Evolutionary conservation across 1,284 basidiomycete genomes (phyloP).

Genomic region (Mycocalia duriaeana): DNA sequence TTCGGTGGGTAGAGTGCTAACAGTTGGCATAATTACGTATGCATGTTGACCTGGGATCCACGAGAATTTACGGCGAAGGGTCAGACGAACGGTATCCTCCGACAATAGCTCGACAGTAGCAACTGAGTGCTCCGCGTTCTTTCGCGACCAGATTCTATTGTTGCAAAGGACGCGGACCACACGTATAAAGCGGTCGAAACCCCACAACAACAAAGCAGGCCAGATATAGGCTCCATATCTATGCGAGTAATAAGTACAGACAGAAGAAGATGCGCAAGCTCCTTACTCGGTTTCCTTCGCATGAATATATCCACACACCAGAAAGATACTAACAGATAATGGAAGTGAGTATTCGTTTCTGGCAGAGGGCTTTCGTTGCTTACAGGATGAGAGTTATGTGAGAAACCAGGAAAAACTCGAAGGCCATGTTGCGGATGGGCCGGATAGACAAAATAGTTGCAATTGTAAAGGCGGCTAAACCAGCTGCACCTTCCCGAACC

Average conservation of each 20-base stretch:
- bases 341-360: constrained; percentile 1
- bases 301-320: constrained; percentile 27
- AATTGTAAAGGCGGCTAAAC: constrained; percentile 22
- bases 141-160: constrained; percentile 21
- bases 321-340: constrained; percentile 20
- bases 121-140: constrained; percentile 11
- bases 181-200: constrained; percentile 24
- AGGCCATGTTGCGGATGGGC: constrained; percentile 25
- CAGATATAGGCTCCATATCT: constrained; percentile 25
- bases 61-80: constrained; percentile 21
- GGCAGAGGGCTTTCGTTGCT: constrained; percentile 8
- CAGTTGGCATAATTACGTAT: constrained; percentile 27
- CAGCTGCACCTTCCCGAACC: constrained; percentile 23
- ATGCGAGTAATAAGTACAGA: not conserved
- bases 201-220: constrained; percentile 29
- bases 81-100: constrained; percentile 26
- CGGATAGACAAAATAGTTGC: constrained; percentile 23
- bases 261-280: no score
- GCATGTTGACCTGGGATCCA: constrained; percentile 31
- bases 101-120: constrained; percentile 28
- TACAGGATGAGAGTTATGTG: constrained; percentile 27
- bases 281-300: constrained; percentile 22
- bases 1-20: constrained; percentile 28
- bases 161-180: constrained; percentile 22
- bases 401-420: constrained; percentile 29